Base-by-base conservation (phyloP, 176 grass and related monocot species). In the Aegilops bicornis region DNA sequence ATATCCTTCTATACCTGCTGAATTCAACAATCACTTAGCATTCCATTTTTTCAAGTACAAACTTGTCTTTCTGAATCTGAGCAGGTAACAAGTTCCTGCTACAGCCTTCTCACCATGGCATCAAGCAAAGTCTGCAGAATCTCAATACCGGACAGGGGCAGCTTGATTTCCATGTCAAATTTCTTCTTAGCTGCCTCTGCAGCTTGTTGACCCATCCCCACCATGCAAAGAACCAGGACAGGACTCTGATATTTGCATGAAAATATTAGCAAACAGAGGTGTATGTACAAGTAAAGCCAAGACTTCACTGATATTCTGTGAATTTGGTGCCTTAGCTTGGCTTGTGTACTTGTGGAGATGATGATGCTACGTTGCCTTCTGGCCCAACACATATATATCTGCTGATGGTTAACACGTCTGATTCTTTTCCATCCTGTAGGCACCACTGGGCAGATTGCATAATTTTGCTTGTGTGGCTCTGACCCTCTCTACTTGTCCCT, bases 291-390 rank as follows among this genome's bases (percentile, higher is more conserved):
- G 60, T 62, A 54, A 67, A 73, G 47, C 16, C 62, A 67, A 36
- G 11, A 8, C 33, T 72, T 76, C 33, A 67, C 8, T n/a, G 19
- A 45, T 61, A 69, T 69, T 76, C 5, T 69, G 47, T 25, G 22
- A 77, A 77, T 42, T 59, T 69, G 8, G 71, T 82, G 25, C 47
- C 62, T 48, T 16, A 14, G 33, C 63, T 77, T 82, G 71, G 60
- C 23, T 30, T 25, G 29, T 76, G 70, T 16, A 68, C 61, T 23
- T 36, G 61, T 76, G 79, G 79, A 76, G 32, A 87, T n/a, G 56
- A 81, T 56, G 70, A 76, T 56, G 59, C 79, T 65, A 74, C 58
- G 69, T 81, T 81, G 85, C 69, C 31, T 65, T 27, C 31, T 54
- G 71, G 3, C 60, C 60, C 72, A 75, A 87, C 24, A 82, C 79